Evolutionary conservation across 2,329 filamentous ascomycete species (phyloP), one percentile per base, ranked within the genome.

Genomic region (Tolypocladium ophioglossoides): DNA sequence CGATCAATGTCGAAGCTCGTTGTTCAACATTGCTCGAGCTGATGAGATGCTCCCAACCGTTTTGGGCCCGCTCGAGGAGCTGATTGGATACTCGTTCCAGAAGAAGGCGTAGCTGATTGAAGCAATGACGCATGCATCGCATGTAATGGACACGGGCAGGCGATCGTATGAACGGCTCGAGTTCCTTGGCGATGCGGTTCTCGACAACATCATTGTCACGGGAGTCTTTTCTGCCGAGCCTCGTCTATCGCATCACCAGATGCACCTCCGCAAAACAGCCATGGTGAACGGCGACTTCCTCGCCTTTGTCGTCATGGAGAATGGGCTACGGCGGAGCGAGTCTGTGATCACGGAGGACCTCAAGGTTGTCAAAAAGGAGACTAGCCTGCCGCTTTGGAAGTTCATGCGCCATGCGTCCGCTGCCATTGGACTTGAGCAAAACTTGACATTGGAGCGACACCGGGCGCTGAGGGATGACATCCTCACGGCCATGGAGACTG

Each of bases 111-210:
- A 96, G 0, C 76, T 96, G 1, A 64, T 87, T 0, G 89, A 96
- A 70, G 87, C 91, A 2, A 74, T 92, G 51, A 96, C 91, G 0
- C 91, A 96, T 64, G 74, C 82, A 0, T 91, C 88, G 0, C 74
- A 73, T 34, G 68, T 71, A 18, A 72, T 77, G 5, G 74, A 74
- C 2, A 75, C 70, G 24, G 55, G 58, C 2, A 57, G 59, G 16
- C 61, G 64, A 48, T 71, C 72, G 0, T 77, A 83, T 14, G 87
- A 96, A 60, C 81, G 91, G 0, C 78, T 96, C 1, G 92, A 96
- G 64, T 96, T 94, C 62, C 73, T 96, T 0, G 92, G 92, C 1
- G 92, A 97, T 61, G 82, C 90, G 0, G 75, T 96, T 2, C 80
- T 97, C 0, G 92, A 97, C 68, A 79, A 84, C 61, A 74, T 96